Evolutionary conservation across 2,329 filamentous ascomycete species (phyloP).

Genomic region (Chrysoporthe cubensis): DNA sequence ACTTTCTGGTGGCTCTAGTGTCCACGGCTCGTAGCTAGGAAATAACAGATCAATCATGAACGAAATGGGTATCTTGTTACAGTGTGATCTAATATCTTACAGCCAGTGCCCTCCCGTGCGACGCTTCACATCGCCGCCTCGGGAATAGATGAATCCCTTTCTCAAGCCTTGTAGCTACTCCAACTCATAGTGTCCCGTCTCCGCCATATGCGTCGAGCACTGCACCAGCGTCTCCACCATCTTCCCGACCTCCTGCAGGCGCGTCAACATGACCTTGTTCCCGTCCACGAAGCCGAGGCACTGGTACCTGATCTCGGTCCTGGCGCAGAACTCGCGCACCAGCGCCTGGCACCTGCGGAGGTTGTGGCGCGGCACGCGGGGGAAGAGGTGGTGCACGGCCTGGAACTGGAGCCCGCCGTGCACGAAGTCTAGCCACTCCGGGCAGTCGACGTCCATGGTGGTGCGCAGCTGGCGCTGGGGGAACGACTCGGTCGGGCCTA

Average conservation of each 20-base stretch:
- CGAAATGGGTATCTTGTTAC: slow-evolving; percentile 4
- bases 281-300: slow-evolving; percentile 26
- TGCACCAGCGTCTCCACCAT: slow-evolving; percentile 64
- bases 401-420: slow-evolving; percentile 77
- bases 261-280: slow-evolving; percentile 39
- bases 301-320: slow-evolving; percentile 25
- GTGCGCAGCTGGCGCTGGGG: slow-evolving; percentile 71
- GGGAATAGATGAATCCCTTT: background rate
- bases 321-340: slow-evolving; percentile 62
- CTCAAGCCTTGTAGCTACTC: background rate
- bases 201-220: slow-evolving; percentile 57
- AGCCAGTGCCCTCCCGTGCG: background rate
- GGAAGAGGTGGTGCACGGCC: slow-evolving; percentile 71
- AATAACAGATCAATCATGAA: background rate
- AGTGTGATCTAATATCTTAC: background rate
- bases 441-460: slow-evolving; percentile 76
- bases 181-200: slow-evolving; percentile 40
- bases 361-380: slow-evolving; percentile 70
- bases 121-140: background rate
- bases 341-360: slow-evolving; percentile 62
- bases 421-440: slow-evolving; percentile 71
- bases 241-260: slow-evolving; percentile 61
- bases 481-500: slow-evolving; percentile 68
- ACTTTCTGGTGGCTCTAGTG: too few relatives aligned
- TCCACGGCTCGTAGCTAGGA: too few relatives aligned